phyloP scores from a whole-genome alignment of 2,329 filamentous ascomycete species.

The Curvularia sp. region DNA sequence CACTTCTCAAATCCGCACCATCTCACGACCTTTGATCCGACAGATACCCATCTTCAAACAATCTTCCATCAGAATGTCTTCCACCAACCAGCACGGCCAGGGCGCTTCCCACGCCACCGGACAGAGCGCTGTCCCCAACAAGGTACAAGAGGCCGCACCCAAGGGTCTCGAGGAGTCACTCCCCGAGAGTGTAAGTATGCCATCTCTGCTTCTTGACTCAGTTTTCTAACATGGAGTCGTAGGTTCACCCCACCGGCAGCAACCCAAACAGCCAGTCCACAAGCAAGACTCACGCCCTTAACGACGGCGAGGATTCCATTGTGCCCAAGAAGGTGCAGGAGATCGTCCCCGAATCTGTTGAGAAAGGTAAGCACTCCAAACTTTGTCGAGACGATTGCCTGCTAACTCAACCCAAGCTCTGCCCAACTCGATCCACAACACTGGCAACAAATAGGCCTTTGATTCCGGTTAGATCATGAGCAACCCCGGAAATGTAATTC shows the following conservation, averaged over 20 bases:
- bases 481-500: background rate
- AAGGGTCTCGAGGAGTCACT: slow-evolving; percentile 51
- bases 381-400: background rate
- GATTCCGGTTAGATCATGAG: background rate
- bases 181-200: slow-evolving; percentile 44
- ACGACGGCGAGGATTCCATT: slow-evolving; percentile 47
- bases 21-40: slow-evolving; percentile 29
- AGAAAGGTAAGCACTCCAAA: slow-evolving; percentile 37
- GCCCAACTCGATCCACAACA: slow-evolving; percentile 56
- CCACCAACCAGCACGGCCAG: slow-evolving; percentile 49
- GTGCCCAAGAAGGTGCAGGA: slow-evolving; percentile 56
- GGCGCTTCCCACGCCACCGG: slow-evolving; percentile 53
- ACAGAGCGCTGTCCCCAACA: slow-evolving; percentile 51
- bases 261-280: slow-evolving; percentile 46
- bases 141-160: slow-evolving; percentile 51
- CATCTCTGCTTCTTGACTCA: background rate
- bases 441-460: slow-evolving; percentile 25
- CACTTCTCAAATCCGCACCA: slow-evolving; percentile 28
- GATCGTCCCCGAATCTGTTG: slow-evolving; percentile 54
- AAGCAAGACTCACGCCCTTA: slow-evolving; percentile 51
- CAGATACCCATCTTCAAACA: slow-evolving; percentile 22
- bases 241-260: slow-evolving; percentile 51
- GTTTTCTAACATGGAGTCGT: slow-evolving; percentile 18
- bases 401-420: slow-evolving; percentile 28
- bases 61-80: slow-evolving; percentile 35